Evolutionary conservation across 2,329 filamentous ascomycete genomes (phyloP), one percentile per base, ranked within the genome.

Genomic region (Aureobasidium sp.): DNA sequence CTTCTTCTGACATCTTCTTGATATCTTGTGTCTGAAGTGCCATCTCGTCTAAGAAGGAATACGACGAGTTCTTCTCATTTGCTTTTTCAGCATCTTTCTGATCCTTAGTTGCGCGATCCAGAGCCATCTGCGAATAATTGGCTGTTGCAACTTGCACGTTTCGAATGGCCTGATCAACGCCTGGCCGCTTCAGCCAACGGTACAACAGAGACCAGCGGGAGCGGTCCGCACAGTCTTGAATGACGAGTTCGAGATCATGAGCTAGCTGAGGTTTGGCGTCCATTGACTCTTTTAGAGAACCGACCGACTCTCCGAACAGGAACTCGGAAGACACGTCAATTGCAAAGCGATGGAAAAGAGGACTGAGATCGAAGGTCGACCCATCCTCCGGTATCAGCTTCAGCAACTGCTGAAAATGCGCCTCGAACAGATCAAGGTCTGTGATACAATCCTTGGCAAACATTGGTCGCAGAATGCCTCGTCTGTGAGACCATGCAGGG

Each of bases 321-420:
- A 89, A 86, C 42, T 86, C 83, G 0, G 85, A 88, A 0, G 85
- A 82, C 0, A 83, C 82, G 63, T 89, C 85, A 24, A 89, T 76
- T 0, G 85, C 86, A 68, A 87, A 78, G 49, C 80, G 78, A 67
- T 86, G 86, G 67, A 88, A 85, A 4, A 87, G 72, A 8, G 81
- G 77, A 68, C 84, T 81, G 29, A 89, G 72, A 66, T 88, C 82
- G 6, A 88, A 77, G 0, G 77, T 79, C 2, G 76, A 72, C 50
- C 85, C 79, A 62, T 82, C 74, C 0, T 70, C 70, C 0, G 85
- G 84, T 9, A 90, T 78, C 24, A 79, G 78, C n/a, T 77, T 75
- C 29, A 89, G 76, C 62, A 90, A 74, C 29, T 80, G 76, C 35
- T 77, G 71, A 17, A 87, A 76, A 72, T 88, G 85, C 2, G 70